Conservation (phyloP, 2,329 filamentous ascomycete species). For the Exophiala sp. region DNA sequence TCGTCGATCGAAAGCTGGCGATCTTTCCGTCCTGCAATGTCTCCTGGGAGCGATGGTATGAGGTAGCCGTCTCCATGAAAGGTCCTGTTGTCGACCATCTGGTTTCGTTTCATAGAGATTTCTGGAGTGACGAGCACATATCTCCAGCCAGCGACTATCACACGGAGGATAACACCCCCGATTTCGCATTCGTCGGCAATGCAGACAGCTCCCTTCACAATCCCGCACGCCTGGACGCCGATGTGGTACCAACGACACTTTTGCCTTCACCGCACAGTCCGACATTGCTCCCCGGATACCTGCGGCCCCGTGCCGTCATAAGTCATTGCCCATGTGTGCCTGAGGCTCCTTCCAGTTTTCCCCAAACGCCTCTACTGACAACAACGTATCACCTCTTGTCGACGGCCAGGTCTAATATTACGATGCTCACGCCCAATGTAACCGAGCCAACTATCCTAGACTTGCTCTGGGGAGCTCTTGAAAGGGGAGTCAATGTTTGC, state of each 20-base stretch:
- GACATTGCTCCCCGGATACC: constrained; percentile 69
- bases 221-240: not conserved
- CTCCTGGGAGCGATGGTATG: constrained; percentile 85
- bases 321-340: constrained; percentile 43
- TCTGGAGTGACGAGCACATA: constrained; percentile 56
- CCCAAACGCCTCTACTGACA: constrained; percentile 64
- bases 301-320: constrained; percentile 66
- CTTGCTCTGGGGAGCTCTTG: constrained; percentile 59
- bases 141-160: not conserved
- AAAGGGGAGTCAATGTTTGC: constrained; percentile 64
- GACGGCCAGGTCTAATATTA: constrained; percentile 58
- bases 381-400: constrained; percentile 61
- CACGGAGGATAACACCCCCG: not conserved
- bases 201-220: not conserved
- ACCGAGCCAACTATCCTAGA: constrained; percentile 64
- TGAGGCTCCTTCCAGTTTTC: constrained; percentile 43
- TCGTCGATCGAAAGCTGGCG: constrained; percentile 64
- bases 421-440: constrained; percentile 74
- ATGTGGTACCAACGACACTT: constrained; percentile 24
- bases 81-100: constrained; percentile 62
- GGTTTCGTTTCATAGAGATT: constrained; percentile 61
- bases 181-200: not conserved
- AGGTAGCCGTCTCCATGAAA: constrained; percentile 66
- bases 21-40: constrained; percentile 79
- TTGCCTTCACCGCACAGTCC: constrained; percentile 43